Base-by-base conservation (phyloP, 768 basidiomycete genomes). In the Leucogyrophana mollusca region DNA sequence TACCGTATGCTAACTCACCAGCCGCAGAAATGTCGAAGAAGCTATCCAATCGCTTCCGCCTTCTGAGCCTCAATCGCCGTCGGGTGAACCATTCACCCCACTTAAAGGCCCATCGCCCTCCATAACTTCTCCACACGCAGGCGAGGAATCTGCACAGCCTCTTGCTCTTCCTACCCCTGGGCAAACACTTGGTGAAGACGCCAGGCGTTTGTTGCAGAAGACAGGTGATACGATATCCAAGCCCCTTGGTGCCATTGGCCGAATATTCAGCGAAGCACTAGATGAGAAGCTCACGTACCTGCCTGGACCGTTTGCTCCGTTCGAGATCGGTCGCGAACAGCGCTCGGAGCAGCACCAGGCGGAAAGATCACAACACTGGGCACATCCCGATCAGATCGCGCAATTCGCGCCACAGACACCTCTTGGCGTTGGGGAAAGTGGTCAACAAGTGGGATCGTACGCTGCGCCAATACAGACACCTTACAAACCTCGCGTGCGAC, bases 141-240 rank as follows among this genome's bases (percentile, higher is more conserved):
- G 94, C 24, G 93, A 95, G 69, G 94, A 95, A 62, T 89, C 93
- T 4, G 94, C 94, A 1, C 78, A 85, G 54, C 86, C 83, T 0
- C 78, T 95, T 9, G 68, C 88, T 0, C 69, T 91, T 8, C 76
- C 86, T 1, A 68, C 64, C n/a, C 69, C 73, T 4, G 62, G 72
- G 0, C 76, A 77, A 57, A 43, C 53, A 14, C 51, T 63, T 34
- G 63, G 74, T 8, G 82, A 89, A 43, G 92, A 94, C 57, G 93
- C 92, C 1, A 82, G 80, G 32, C 77, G 85, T 18, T 77, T 95
- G 23, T 74, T 95, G 35, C 93, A 93, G 66, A 88, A 87, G 62
- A 95, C 94, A 0, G 91, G 93, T 7, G 90, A 93, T 60, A 88
- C 82, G 0, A 86, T 95, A 46, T 92, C 88, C 7, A 93, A 92